Conservation (phyloP, 148 eudicot species). For the Fagopyrum esculentum region DNA sequence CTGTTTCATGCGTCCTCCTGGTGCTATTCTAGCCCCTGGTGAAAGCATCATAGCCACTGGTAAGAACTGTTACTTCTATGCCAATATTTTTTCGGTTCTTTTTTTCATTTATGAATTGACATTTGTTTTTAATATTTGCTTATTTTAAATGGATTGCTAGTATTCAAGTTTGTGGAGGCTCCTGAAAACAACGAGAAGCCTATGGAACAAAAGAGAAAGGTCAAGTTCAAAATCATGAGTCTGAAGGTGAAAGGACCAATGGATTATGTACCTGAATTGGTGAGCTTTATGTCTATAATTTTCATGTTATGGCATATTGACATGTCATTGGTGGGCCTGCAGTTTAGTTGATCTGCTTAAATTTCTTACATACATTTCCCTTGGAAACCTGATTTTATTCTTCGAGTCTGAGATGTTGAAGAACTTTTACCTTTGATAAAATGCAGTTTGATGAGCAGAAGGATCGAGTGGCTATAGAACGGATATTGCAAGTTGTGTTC, state of each 20-base stretch:
- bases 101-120: background rate
- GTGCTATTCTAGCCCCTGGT: constrained; percentile 83
- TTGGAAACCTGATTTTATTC: background rate
- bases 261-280: constrained; percentile 86
- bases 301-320: background rate
- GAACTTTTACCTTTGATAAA: constrained; percentile 21
- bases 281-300: constrained; percentile 19
- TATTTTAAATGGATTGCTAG: constrained; percentile 26
- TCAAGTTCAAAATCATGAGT: constrained; percentile 87
- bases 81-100: background rate
- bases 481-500: constrained; percentile 80
- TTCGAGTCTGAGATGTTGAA: constrained; percentile 79
- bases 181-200: constrained; percentile 85
- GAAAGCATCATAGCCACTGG: constrained; percentile 84
- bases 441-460: constrained; percentile 91
- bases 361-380: background rate
- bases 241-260: constrained; percentile 69
- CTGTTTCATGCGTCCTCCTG: constrained; percentile 96
- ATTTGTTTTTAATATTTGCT: background rate
- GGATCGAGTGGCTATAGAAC: constrained; percentile 90
- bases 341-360: too few relatives aligned
- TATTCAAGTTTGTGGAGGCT: constrained; percentile 84
- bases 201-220: constrained; percentile 61
- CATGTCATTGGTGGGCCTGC: background rate
- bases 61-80: constrained; percentile 19